Evolutionary conservation across 345 rosid genomes (phyloP), one percentile per base, ranked within the genome.

Genomic region (Diplotaxis tenuifolia): DNA sequence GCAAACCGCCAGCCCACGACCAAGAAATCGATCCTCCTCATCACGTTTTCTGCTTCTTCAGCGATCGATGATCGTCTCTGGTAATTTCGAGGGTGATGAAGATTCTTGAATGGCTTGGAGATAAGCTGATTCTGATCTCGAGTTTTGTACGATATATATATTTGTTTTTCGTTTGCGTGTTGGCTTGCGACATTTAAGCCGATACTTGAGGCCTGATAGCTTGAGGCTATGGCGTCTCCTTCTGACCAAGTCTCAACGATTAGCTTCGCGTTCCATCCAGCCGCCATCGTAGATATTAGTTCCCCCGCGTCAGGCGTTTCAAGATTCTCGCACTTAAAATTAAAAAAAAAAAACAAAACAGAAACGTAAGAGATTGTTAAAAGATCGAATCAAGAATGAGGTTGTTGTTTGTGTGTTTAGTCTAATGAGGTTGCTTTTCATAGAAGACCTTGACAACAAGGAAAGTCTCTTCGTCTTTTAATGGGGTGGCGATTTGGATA

Each of bases 281-380:
- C 98, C 1, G 97, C 95, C 97, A 87, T 91, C 72, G 98, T 97
- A 5, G 96, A 83, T 19, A 91, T 61, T 34, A 94, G 92, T 87
- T 94, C 98, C 1, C 97, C 89, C 18, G 88, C 93, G 19, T 96
- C 87, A 4, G 96, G 91, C 75, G 91, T 90, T 58, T 68, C 86
- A 56, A 28, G 79, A 74, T 80, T 68, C 71, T 88, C 81, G 25
- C 96, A 88, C 97, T 91, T 75, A 61, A 62, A n/a, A n/a, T n/a
- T 10, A 40, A 63, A 23, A 38, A 12, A n/a, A n/a, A n/a, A n/a
- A n/a, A n/a, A n/a, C n/a, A 15, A 28, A 74, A 4, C 57, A 15
- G 25, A 34, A 1, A 7, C 1, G 40, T 40, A 73, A 69, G 1
- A 28, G 9, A 18, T 29, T 7, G 54, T 9, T 25, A 34, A 31